Base-by-base conservation (phyloP, 208 protist genomes). In the Trichomonas tenax region DNA sequence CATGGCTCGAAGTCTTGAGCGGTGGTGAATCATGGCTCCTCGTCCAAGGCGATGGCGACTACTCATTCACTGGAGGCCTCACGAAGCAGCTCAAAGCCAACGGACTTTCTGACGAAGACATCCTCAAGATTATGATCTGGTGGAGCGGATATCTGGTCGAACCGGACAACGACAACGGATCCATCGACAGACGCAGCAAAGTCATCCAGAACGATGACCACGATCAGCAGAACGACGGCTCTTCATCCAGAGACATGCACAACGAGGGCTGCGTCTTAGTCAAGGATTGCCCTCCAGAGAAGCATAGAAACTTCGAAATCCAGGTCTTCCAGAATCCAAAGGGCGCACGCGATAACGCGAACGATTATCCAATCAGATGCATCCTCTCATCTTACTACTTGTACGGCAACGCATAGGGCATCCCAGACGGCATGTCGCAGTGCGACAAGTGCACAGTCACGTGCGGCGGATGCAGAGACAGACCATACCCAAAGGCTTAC, bases 61-160 rank as follows among this genome's bases (percentile, higher is more conserved):
- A 98, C 96, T 97, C 97, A 6, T 98, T 97, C 82, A 96, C 96
- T 51, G n/a, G 49, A n/a, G 45, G 82, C 9, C 63, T 98, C n/a
- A 63, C 11, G 0, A 44, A 97, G 34, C 26, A 82, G 21, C 84
- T 98, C 9, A 26, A 58, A 11, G 41, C 45, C 11, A 45, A 36
- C n/a, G 97, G 97, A 10, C 86, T 98, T 21, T 86, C 21, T 21
- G 26, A 96, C 4, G 86, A 89, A 14, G 97, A 98, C n/a, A 95
- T 98, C 26, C 63, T 97, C 11, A 97, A 98, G 63, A 97, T 98
- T 17, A 98, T 98, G 40, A 98, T 98, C 63, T 98, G 98, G 98
- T 86, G 97, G 63, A 95, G 96, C 26, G 97, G 95, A 14, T 98
- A 98, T 88, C 97, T 97, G n/a, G 96, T 95, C 0, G 97, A 97